These are phyloP conservation scores for Epichloe baconii DNA, from an alignment of 2,329 filamentous ascomycete species.

Conservation along the genomic window DNA sequence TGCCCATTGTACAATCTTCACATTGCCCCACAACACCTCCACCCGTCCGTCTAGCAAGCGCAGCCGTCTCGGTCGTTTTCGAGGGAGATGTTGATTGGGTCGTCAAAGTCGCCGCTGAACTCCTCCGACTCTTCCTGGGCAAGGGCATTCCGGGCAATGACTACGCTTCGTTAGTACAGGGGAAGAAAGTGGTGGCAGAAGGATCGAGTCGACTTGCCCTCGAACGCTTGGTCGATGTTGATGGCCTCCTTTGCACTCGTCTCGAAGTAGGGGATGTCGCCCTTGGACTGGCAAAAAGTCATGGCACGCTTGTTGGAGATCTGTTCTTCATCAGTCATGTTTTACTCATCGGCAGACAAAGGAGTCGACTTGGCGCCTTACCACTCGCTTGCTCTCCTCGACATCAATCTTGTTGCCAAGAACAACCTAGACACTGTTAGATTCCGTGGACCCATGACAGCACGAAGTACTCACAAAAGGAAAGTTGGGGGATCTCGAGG, in stretches of 20 bases:
- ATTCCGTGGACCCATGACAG: background rate
- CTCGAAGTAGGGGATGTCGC: constrained; percentile 96
- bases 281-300: constrained; percentile 96
- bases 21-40: background rate
- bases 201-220: constrained; percentile 33
- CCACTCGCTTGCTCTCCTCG: constrained; percentile 92
- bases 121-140: constrained; percentile 96
- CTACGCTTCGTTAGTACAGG: constrained; percentile 29
- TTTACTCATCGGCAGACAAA: background rate
- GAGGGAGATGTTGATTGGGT: constrained; percentile 96
- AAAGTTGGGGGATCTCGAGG: constrained; percentile 96
- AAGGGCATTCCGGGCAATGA: constrained; percentile 90
- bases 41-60: constrained; percentile 52
- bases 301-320: constrained; percentile 93
- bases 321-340: constrained; percentile 24
- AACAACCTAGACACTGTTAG: constrained; percentile 51
- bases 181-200: background rate
- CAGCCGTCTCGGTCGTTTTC: constrained; percentile 89
- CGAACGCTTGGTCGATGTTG: constrained; percentile 78
- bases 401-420: constrained; percentile 99
- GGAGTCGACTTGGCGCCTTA: constrained; percentile 24
- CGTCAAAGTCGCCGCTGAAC: constrained; percentile 92
- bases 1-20: background rate
- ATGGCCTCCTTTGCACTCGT: constrained; percentile 97
- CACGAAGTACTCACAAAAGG: constrained; percentile 60